Evolutionary conservation across 169 alveolate genomes (phyloP), one percentile per base, ranked within the genome.

Genomic region (Plasmodium reichenowi): DNA sequence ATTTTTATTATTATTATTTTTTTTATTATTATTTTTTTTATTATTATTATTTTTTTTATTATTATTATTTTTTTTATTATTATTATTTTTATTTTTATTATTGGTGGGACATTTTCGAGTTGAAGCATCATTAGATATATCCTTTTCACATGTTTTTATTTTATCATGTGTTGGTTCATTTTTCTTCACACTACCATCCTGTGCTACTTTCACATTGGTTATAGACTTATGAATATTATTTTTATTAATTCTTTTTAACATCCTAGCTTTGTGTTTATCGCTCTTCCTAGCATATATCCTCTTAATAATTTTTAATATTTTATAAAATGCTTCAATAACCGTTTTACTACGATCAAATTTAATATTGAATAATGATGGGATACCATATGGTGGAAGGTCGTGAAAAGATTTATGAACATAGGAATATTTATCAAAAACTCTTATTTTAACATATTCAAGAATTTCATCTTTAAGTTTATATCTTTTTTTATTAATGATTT

Each of bases 401-500:
- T 88, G 56, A 29, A 93, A 85, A 12, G 88, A 91, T 47, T 83
- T 85, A 45, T 91, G 88, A 22, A 83, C 64, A 68, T 89, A 94
- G 48, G 88, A 93, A 56, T 72, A 88, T 50, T 89, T 87, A 4
- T 80, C 93, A 67, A 63, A 94, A 4, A 94, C 93, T 45, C 89
- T 90, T 8, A 94, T 74, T 75, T 94, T 94, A 32, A 94, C 88
- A 66, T 73, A 94, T 43, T 93, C 92, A 59, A 88, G 92, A 9
- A 95, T 72, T 48, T 94, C 92, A 66, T 95, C 94, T 52, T 95
- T 88, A 26, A 95, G 68, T 71, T 88, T 92, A 13, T 68, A 71
- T 48, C 97, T 88, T 22, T 89, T 59, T 22, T 72, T 90, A 67
- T 86, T 60, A 45, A 95, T 74, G 20, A 92, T 91, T 32, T 88